These are phyloP conservation scores for Piedraia hortae DNA, from an alignment of 2,329 filamentous ascomycete genomes.

Conservation along the genomic window DNA sequence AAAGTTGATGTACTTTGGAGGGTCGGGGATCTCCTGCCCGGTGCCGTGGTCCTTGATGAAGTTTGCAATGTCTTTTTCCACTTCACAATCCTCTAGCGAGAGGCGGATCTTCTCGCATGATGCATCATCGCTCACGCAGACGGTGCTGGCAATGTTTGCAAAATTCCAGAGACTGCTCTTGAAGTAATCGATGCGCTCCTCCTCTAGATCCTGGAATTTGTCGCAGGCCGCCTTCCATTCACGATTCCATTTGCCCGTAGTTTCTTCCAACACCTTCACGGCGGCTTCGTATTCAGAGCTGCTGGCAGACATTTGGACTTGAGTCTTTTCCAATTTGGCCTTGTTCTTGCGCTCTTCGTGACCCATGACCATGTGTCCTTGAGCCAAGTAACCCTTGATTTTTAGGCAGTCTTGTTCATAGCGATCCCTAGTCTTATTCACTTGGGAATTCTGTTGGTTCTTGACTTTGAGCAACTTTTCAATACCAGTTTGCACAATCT, in stretches of 20 bases:
- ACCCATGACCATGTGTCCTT: slow-evolving; percentile 99
- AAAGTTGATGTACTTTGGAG: slow-evolving; percentile 97
- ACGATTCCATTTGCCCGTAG: slow-evolving; percentile 81
- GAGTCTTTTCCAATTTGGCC: slow-evolving; percentile 92
- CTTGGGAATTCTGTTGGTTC: slow-evolving; percentile 62
- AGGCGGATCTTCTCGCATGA: slow-evolving; percentile 91
- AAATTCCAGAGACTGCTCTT: slow-evolving; percentile 97
- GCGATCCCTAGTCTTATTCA: slow-evolving; percentile 86
- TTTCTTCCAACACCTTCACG: slow-evolving; percentile 82
- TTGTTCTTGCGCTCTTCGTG: slow-evolving; percentile 98
- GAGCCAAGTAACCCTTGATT: slow-evolving; percentile 93
- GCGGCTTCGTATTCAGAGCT: slow-evolving; percentile 85
- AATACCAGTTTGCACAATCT: slow-evolving; percentile 82
- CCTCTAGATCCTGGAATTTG: slow-evolving; percentile 97
- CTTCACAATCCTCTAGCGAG: slow-evolving; percentile 81
- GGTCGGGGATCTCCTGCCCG: slow-evolving; percentile 88
- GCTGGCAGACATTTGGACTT: slow-evolving; percentile 73
- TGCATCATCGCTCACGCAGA: slow-evolving; percentile 83
- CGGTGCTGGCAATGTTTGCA: slow-evolving; percentile 87
- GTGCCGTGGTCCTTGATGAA: slow-evolving; percentile 83
- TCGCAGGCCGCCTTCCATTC: slow-evolving; percentile 95
- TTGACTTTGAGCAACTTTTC: slow-evolving; percentile 88
- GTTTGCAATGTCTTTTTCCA: slow-evolving; percentile 69
- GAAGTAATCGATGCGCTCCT: slow-evolving; percentile 85
- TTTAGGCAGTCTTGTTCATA: slow-evolving; percentile 96